These are phyloP conservation scores for Phlegmacium glaucopus DNA, from an alignment of 768 basidiomycete species.

Conservation along the genomic window DNA sequence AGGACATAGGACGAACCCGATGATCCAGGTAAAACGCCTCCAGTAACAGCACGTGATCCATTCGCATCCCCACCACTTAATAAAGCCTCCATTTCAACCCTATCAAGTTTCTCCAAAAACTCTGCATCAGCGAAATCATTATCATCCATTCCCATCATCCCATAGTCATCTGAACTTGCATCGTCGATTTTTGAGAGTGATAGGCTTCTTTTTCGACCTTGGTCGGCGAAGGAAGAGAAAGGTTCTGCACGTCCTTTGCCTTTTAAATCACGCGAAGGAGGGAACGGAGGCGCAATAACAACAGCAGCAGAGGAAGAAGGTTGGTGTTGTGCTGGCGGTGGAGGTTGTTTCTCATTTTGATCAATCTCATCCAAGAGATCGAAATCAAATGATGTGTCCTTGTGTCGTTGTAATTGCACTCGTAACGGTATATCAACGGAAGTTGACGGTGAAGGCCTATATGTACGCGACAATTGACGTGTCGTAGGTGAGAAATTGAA, in stretches of 20 bases:
- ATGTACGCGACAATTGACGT: constrained; percentile 10
- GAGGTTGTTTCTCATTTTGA: constrained; percentile 12
- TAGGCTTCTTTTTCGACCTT: too few relatives aligned
- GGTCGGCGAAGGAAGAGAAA: not conserved
- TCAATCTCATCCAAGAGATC: constrained; percentile 22
- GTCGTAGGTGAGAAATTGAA: constrained; percentile 15
- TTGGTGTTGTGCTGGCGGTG: not conserved
- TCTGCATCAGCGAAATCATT: constrained; percentile 15
- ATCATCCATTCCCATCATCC: constrained; percentile 15
- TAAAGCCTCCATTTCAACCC: constrained; percentile 22
- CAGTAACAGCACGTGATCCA: not conserved
- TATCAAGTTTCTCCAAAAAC: constrained; percentile 25
- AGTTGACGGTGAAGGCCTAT: constrained; percentile 2
- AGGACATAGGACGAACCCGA: too few relatives aligned
- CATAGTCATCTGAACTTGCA: constrained; percentile 20
- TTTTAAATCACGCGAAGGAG: constrained; percentile 4
- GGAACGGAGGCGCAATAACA: too few relatives aligned
- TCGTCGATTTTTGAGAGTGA: constrained; percentile 1
- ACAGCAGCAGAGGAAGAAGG: not conserved
- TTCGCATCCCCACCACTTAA: not conserved
- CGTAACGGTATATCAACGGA: constrained; percentile 1
- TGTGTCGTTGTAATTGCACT: constrained; percentile 5
- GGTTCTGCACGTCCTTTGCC: constrained; percentile 12
- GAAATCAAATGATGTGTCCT: constrained; percentile 22
- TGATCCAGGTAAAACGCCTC: not conserved